Conservation (phyloP, 441 rosid genomes). For the Croton laevigatus region DNA sequence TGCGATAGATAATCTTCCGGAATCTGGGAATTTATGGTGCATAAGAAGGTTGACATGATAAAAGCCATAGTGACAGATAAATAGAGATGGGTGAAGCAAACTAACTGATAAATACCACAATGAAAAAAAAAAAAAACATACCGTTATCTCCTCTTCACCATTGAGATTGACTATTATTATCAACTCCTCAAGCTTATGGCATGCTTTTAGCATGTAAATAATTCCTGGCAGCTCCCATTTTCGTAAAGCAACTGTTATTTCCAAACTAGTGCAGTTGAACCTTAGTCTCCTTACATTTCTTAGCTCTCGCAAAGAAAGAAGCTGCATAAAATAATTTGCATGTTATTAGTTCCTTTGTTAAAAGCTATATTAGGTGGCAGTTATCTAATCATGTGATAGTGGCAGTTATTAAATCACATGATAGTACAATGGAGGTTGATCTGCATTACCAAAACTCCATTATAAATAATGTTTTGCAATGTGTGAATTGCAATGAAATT, state of each 20-base stretch:
- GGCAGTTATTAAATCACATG: background rate
- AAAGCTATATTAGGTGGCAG: background rate
- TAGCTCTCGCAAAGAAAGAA: slow-evolving; percentile 9
- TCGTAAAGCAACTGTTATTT: background rate
- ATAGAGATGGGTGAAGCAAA: background rate
- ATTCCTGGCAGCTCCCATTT: slow-evolving; percentile 18
- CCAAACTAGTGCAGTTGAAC: slow-evolving; percentile 4
- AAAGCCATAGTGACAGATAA: background rate
- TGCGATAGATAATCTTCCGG: slow-evolving; percentile 5
- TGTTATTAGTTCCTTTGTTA: background rate
- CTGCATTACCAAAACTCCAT: background rate
- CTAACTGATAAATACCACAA: background rate
- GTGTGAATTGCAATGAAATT: background rate
- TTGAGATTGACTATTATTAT: background rate
- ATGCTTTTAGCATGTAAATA: slow-evolving; percentile 11
- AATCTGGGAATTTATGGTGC: slow-evolving; percentile 7
- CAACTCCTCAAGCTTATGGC: slow-evolving; percentile 4
- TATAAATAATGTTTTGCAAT: background rate
- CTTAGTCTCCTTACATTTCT: slow-evolving; percentile 10
- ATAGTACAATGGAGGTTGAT: background rate
- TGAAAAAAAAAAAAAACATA: background rate
- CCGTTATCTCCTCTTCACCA: background rate
- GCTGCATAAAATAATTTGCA: background rate
- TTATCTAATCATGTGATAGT: background rate
- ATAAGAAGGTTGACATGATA: background rate